phyloP scores from a whole-genome alignment of 768 basidiomycete species.

The Sarcodon sp. region DNA sequence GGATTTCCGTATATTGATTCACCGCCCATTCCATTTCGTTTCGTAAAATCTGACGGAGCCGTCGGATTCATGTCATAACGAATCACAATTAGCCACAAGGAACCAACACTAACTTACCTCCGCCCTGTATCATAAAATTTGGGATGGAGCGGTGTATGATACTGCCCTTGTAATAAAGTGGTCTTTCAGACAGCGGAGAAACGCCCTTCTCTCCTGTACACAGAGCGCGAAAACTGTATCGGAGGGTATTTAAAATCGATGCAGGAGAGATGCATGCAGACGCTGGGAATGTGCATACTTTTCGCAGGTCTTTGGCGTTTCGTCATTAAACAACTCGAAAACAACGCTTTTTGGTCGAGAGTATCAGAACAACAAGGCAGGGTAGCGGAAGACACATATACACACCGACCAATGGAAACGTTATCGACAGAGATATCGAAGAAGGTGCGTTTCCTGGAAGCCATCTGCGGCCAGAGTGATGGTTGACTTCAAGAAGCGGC shows the following conservation, averaged over 20 bases:
- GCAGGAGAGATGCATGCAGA: neutral
- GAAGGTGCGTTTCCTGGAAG: conserved; percentile 45
- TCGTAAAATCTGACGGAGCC: conserved; percentile 51
- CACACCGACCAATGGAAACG: conserved; percentile 42
- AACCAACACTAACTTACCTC: conserved; percentile 30
- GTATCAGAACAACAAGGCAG: conserved; percentile 1
- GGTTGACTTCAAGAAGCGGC: no score
- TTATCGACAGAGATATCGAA: conserved; percentile 48
- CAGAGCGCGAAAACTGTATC: conserved; percentile 63
- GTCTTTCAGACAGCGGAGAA: conserved; percentile 45
- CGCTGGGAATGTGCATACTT: conserved; percentile 36
- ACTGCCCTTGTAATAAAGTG: conserved; percentile 74
- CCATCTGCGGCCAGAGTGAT: no score
- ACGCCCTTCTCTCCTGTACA: conserved; percentile 81
- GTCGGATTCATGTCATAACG: neutral
- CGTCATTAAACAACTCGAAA: conserved; percentile 66
- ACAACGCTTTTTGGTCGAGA: conserved; percentile 33
- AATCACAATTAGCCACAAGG: neutral
- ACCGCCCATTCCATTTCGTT: conserved; percentile 68
- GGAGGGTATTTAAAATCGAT: conserved; percentile 1
- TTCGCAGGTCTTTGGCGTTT: conserved; percentile 64
- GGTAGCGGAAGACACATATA: neutral
- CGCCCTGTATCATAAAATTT: conserved; percentile 73
- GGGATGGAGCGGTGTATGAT: conserved; percentile 71
- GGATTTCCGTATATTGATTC: conserved; percentile 70